These are phyloP conservation scores for Nigrospora oryzae DNA, from an alignment of 2,329 filamentous ascomycete genomes.

Conservation along the genomic window DNA sequence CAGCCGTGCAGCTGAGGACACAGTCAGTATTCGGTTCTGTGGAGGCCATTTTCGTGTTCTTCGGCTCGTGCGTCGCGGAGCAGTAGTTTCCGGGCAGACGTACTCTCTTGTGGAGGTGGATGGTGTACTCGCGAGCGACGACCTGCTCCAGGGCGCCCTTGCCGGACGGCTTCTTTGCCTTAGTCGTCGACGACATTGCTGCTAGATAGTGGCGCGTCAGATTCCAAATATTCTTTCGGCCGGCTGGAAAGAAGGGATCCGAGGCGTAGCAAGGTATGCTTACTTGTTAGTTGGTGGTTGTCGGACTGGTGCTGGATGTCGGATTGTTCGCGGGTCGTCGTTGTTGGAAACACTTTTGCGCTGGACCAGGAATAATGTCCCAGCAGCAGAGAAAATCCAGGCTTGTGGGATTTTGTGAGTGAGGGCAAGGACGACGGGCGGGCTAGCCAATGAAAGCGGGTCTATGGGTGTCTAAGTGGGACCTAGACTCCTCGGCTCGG, in stretches of 20 bases:
- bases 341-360: no score
- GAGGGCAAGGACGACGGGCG: no score
- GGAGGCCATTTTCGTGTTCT: conserved; percentile 4
- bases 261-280: neutral
- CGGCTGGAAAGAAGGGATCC: no score
- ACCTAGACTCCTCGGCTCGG: no score
- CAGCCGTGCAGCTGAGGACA: conserved; percentile 78
- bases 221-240: no score
- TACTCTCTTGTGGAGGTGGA: conserved; percentile 99
- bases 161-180: conserved; percentile 55
- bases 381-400: neutral
- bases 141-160: conserved; percentile 98
- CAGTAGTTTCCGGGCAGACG: conserved; percentile 31
- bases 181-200: conserved; percentile 52
- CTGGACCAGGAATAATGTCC: no score
- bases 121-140: conserved; percentile 99
- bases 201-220: neutral
- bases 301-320: neutral
- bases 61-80: neutral
- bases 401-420: neutral
- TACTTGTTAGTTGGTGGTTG: conserved; percentile 1
- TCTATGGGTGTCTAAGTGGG: no score
- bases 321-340: no score
- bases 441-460: no score
- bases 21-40: conserved; percentile 7